Evolutionary conservation across 805 yeast genomes (phyloP), one percentile per base, ranked within the genome.

Genomic region (Cyberlindnera petersonii): DNA sequence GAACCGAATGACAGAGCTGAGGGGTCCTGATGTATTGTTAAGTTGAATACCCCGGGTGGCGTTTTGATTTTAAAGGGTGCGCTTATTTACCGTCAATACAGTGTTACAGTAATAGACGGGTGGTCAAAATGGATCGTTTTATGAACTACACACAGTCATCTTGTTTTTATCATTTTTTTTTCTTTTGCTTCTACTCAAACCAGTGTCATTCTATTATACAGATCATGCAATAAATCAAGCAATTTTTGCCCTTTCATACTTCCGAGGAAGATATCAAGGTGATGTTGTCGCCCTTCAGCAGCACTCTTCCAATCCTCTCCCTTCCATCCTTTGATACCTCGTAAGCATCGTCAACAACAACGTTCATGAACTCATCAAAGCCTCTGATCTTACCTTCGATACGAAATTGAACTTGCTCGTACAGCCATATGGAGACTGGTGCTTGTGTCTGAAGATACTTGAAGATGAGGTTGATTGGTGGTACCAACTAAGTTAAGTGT

Each of bases 341-440:
- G 10, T 59, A 53, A 0, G 83, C 82, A 35, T 75, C 74, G 24
- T 75, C 79, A 17, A 79, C 63, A 4, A 79, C 83, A 14, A 79
- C 64, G 58, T 93, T 93, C 98, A 93, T 94, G 56, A 89, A 91
- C 65, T 94, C 98, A 61, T 93, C 99, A 62, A 94, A 91, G 1
- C 99, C 99, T 44, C 82, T 71, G 22, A 93, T 80, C 44, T 72
- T 75, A 2, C 98, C 98, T 50, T 83, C 85, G 22, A 91, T 75
- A 48, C 94, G 71, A 48, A 72, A 70, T 16, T 77, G 79, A 1
- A 80, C 74, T 60, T 93, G 96, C 55, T 93, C 98, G 49, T 73
- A 88, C 9, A 93, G 68, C 97, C 97, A 91, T 24, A 93, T 77
- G 7, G 82, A 76, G 24, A 93, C 97, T 15, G 69, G 65, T 1